Evolutionary conservation across 441 rosid genomes (phyloP).

Genomic region (Arabidopsis lyrata): DNA sequence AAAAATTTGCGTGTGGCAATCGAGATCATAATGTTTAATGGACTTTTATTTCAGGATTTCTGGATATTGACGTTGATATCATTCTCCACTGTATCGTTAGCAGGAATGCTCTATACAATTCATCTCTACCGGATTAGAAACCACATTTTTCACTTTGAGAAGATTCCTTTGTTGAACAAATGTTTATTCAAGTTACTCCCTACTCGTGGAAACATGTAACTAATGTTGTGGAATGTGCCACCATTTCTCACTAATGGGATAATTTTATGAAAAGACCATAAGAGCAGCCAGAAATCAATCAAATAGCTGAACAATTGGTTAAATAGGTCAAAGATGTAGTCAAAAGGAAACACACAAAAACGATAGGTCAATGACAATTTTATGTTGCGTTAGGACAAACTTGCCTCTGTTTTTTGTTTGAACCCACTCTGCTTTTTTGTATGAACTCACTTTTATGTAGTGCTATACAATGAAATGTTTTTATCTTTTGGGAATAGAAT

Average conservation of each 20-base stretch:
- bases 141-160: slow-evolving; percentile 74
- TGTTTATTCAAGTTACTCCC: slow-evolving; percentile 24
- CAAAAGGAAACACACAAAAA: neutral
- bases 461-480: neutral
- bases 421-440: neutral
- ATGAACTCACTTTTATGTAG: neutral
- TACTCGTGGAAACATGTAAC: slow-evolving; percentile 25
- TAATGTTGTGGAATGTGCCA: neutral
- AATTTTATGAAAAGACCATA: neutral
- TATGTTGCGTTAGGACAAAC: neutral
- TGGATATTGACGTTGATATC: slow-evolving; percentile 80
- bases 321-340: neutral
- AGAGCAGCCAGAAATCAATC: neutral
- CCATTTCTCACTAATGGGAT: neutral
- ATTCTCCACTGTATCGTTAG: slow-evolving; percentile 53
- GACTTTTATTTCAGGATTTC: slow-evolving; percentile 57
- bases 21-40: neutral
- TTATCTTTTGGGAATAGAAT: neutral
- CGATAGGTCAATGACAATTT: neutral
- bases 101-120: slow-evolving; percentile 62
- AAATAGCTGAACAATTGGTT: neutral
- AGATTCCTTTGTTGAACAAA: slow-evolving; percentile 41
- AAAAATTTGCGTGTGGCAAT: no score
- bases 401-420: neutral
- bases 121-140: slow-evolving; percentile 59